Evolutionary conservation across 73 alveolate species (phyloP), one percentile per base, ranked within the genome.

Genomic region (Tetrahymena malaccensis): DNA sequence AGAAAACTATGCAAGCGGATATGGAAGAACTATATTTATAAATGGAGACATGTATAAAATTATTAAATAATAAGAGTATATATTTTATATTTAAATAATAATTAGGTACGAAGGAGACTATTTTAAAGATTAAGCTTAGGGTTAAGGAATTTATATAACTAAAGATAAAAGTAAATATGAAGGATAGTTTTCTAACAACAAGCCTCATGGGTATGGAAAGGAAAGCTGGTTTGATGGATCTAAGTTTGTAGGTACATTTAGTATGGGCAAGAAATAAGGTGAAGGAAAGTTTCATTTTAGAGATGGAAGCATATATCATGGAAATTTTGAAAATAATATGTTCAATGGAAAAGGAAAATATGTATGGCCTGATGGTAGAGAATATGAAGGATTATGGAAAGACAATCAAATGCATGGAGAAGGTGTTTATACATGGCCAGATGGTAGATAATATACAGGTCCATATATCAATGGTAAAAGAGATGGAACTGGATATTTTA

Each of bases 151-250:
- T 27, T 70, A 70, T n/a, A 70, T 70, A 10, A 70, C 89, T 1
- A 70, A 70, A 70, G 37, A 70, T 70, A 70, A 70, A 21, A 70
- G 37, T 70, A 95, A 93, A 33, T 96, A 96, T 94, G 97, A 95
- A n/a, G 98, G 98, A 8, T 94, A 96, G 34, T 96, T 43, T 33
- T 34, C 43, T 70, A 31, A 55, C n/a, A 97, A 96, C 25, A 44
- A n/a, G 25, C 95, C 95, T 16, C 96, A 96, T 93, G 98, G 98
- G 22, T 57, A 31, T 55, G 98, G 97, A 17, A 56, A 50, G 31
- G 97, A 96, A 57, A 58, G 94, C 13, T 96, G 97, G 97, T 96
- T 93, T 43, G 97, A 96, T 96, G 94, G 94, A 22, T 56, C 96
- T 8, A 44, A 93, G 31, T 96, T 93, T 96, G 97, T 96, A 33